Percentiles rank a stretch among this genome's conserved stretches.
Evolutionary conservation across 2,329 filamentous ascomycete species (phyloP).

Genomic region (Cercospora beticola): DNA sequence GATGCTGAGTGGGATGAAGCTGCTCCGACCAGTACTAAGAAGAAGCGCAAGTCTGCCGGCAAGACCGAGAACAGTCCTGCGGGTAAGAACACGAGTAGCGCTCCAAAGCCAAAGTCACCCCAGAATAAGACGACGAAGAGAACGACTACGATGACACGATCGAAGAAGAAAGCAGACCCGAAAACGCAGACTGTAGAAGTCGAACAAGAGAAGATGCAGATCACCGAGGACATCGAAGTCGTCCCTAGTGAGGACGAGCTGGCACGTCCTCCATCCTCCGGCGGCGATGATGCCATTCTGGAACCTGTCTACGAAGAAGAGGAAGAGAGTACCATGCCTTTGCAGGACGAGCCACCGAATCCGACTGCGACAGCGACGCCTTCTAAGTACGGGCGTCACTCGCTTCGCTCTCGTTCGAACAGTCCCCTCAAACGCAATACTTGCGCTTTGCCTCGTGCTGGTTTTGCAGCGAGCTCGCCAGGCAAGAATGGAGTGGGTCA

Average conservation of each 20-base stretch:
- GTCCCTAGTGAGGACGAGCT: constrained; percentile 33
- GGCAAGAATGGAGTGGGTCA: neutral
- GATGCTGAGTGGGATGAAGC: constrained; percentile 32
- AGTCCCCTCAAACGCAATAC: constrained; percentile 30
- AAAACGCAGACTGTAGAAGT: constrained; percentile 15
- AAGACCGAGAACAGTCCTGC: constrained; percentile 19
- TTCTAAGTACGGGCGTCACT: constrained; percentile 27
- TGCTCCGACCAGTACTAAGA: constrained; percentile 29
- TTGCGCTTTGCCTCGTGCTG: constrained; percentile 21
- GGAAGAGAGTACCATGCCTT: constrained; percentile 27
- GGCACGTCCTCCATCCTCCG: constrained; percentile 15
- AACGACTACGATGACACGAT: neutral
- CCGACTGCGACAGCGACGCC: constrained; percentile 35
- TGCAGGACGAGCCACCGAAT: constrained; percentile 31
- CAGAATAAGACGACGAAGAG: constrained; percentile 17
- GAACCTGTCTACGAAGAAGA: constrained; percentile 40
- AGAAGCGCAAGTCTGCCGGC: constrained; percentile 36
- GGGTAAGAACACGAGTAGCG: constrained; percentile 14
- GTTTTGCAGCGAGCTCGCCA: constrained; percentile 26
- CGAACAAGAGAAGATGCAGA: constrained; percentile 9
- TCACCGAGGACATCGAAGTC: constrained; percentile 18
- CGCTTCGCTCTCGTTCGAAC: constrained; percentile 26
- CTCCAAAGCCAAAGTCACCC: constrained; percentile 20
- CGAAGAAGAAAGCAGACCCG: constrained; percentile 16
- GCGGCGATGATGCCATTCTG: constrained; percentile 31